Evolutionary conservation across 192 early-diverging fungal genomes (phyloP), one percentile per base, ranked within the genome.

Genomic region (Rhizoclosmatium globosum): DNA sequence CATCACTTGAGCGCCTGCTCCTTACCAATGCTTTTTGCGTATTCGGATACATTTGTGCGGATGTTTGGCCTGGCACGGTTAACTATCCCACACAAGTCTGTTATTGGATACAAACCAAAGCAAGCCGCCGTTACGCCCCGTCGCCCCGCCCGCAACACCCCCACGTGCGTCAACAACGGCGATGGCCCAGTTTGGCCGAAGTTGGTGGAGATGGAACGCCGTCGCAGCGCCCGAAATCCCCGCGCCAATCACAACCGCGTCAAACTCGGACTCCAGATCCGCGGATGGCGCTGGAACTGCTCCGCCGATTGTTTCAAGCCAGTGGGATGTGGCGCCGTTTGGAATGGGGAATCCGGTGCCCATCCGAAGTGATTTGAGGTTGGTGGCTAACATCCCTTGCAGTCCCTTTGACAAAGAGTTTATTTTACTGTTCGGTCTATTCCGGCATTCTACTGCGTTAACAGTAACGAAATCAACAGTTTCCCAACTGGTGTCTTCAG

Each of bases 101-200:
- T n/a, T n/a, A n/a, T n/a, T n/a, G n/a, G n/a, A n/a, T n/a, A n/a
- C n/a, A n/a, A n/a, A n/a, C 71, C 75, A 2, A 47, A 47, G 3
- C 41, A 86, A 79, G 0, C 86, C 88, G 45, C 89, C 89, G 68
- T 91, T 91, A 13, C 89, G 79, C 4, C 89, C 89, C 17, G 89
- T 88, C n/a, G 89, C 89, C 11, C 89, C 89, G 42, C 72, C 72
- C 15, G 72, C 72, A 41, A 74, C 59, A 41, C 50, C 69, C 17
- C 78, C 80, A 47, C 69, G 69, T 31, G 69, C 69, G n/a, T 71
- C 69, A 19, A 71, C 47, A 23, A 71, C 69, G 47, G 69, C 69
- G 41, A 71, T 31, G 53, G 13, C 3, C 47, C 11, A 4, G 3
- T 3, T 7, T 21, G 19, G 17, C 13, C 3, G 15, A 13, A 71